Evolutionary conservation across 495 filamentous ascomycete genomes (phyloP), one percentile per base, ranked within the genome.

Genomic region (Extremus antarcticus): DNA sequence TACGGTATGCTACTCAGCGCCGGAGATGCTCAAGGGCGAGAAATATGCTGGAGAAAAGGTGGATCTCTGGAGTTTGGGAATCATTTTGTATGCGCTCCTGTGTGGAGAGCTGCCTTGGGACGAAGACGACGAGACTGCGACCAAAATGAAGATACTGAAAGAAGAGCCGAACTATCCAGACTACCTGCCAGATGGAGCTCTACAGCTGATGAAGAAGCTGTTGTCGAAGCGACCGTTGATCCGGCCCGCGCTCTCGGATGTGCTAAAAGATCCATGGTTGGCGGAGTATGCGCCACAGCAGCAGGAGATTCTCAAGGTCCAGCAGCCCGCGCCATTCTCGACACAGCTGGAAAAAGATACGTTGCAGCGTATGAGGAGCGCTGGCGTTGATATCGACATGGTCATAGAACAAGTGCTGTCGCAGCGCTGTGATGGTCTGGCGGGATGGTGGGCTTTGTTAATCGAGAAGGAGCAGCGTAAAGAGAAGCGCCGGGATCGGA

Each of bases 11-110:
- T 98, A 98, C 70, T 94, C 88, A 56, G 92, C 92, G 8, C 92
- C 92, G 1, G 92, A 98, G 66, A 97, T 98, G 92, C 77, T 98
- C 32, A 95, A 92, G 66, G 94, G 90, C 38, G 92, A 98, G 70
- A 97, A 94, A 66, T 98, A 98, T 65, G 90, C 89, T 0, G 90
- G 89, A 1, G 90, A 96, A 71, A 95, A 94, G 68, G 92, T 98
- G 53, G 92, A 98, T 66, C 88, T 97, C 4, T 98, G 92, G 92
- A 97, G 92, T 67, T 70, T 98, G 62, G 92, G 92, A 0, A 89
- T 97, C 47, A 98, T 98, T 58, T 78, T 98, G 20, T 97, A 94
- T 69, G 90, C 92, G 38, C 74, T 98, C 29, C 74, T 98, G 47
- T 86, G 84, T 41, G 92, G 92, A 40, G 94, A 97, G 69, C 77